These are phyloP conservation scores for Pleurotus sapidus DNA, from an alignment of 768 basidiomycete species.

Conservation along the genomic window DNA sequence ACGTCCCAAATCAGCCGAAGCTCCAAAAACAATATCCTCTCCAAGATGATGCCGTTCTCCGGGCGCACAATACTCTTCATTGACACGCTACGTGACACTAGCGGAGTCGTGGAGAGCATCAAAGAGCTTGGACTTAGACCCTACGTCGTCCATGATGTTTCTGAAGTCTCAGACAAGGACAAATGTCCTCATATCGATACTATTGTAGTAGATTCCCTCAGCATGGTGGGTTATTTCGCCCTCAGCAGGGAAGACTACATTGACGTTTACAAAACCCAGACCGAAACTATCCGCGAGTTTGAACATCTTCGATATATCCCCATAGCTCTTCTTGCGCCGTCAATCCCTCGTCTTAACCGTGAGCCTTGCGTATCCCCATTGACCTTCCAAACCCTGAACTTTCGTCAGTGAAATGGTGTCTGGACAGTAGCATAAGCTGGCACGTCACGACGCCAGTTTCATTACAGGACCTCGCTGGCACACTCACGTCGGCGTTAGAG, in stretches of 20 bases:
- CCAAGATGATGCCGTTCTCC: constrained; percentile 82
- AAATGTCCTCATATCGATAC: constrained; percentile 88
- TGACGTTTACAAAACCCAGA: constrained; percentile 42
- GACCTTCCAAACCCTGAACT: not conserved
- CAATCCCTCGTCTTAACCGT: constrained; percentile 72
- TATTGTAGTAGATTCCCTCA: constrained; percentile 88
- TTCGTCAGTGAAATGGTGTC: constrained; percentile 82
- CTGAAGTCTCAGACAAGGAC: constrained; percentile 75
- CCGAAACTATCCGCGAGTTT: constrained; percentile 83
- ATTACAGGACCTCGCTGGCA: constrained; percentile 85
- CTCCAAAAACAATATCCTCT: constrained; percentile 65
- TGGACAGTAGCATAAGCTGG: constrained; percentile 95
- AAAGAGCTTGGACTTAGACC: constrained; percentile 76
- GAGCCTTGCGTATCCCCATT: constrained; percentile 24
- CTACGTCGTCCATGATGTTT: constrained; percentile 69
- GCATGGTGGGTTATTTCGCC: constrained; percentile 52
- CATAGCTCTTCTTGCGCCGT: constrained; percentile 83
- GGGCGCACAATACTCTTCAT: constrained; percentile 89
- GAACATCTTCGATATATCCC: constrained; percentile 96
- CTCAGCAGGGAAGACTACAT: not conserved
- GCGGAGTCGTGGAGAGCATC: constrained; percentile 73
- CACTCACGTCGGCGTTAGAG: constrained; percentile 90
- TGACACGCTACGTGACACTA: constrained; percentile 76
- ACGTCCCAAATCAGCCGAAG: constrained; percentile 76
- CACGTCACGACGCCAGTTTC: constrained; percentile 90